Conservation (phyloP, 2,329 filamentous ascomycete species). For the Ceratocystis harringtonii region DNA sequence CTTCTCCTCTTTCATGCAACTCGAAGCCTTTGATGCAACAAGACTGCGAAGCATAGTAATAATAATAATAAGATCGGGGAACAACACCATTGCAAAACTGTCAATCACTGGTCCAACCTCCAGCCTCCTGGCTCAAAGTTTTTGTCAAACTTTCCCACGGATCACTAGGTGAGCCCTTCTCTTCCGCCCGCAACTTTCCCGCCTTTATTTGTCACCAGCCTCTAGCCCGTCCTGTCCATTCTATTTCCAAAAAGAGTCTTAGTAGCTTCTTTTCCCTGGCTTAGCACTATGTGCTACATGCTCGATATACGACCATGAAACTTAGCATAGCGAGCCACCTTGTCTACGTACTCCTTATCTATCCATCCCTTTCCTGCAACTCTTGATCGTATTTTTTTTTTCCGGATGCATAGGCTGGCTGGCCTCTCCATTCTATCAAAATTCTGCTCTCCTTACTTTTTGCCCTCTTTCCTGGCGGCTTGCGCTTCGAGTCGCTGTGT, state of each 20-base stretch:
- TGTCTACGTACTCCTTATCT: not conserved
- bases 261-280: not conserved
- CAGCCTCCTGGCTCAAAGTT: not conserved
- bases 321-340: not conserved
- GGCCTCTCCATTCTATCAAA: not conserved
- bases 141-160: not conserved
- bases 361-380: not conserved
- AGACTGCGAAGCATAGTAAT: not conserved
- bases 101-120: not conserved
- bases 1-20: not conserved
- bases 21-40: not conserved
- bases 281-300: not conserved
- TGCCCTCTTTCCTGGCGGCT: not conserved
- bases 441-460: not conserved
- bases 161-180: not conserved
- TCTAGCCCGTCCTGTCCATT: not conserved
- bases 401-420: not conserved
- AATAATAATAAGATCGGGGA: not conserved
- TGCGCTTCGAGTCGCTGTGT: not conserved
- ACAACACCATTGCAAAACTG: not conserved
- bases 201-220: not conserved
- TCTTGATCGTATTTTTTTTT: not conserved
- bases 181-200: not conserved
- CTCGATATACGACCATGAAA: not conserved
- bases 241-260: constrained; percentile 1